Base-by-base conservation (phyloP, 202 grass and related monocot species). In the Alloteropsis angusta region DNA sequence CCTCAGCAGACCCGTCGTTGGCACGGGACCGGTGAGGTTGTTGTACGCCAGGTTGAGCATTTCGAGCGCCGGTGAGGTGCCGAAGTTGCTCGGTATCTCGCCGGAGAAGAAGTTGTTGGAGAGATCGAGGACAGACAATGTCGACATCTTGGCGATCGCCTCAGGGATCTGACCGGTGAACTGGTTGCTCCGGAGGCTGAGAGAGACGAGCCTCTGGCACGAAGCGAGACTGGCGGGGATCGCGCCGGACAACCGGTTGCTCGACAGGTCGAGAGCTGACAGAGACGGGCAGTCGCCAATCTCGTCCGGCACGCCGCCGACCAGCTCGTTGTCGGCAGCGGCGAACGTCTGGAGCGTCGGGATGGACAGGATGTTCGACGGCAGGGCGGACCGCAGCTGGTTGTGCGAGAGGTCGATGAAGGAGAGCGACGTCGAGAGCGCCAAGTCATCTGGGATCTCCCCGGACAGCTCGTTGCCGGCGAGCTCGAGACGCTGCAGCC, bases 391-490 rank as follows among this genome's bases (percentile, higher is more conserved):
- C 44, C 62, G 89, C 19, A 99, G 86, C 44, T 78, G 90, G 72
- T 99, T 99, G 79, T 99, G 96, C 17, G 96, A 99, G 6, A 99
- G 34, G 65, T 99, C 96, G 60, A 99, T 90, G 92, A 99, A 99
- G 48, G 87, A 93, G 50, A 98, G 89, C 60, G 96, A 95, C 36
- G 68, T 87, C 1, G 96, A 98, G 1, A 88, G 54, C 43, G 89
- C 67, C 60, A 98, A 16, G 79, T 98, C 95, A 1, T 90, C 95
- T 0, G 95, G 92, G 58, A 98, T 89, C 71, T 94, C 95, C 0
- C 95, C 95, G 32, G 83, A 85, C 0, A 98, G 71, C 61, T 98
- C 87, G 65, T 98, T 98, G 12, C 95, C 92, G 0, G 89, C 89
- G 19, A 98, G 65, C 77, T 98, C 95, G 2, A 98, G 85, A 7